These are phyloP conservation scores for Salix udensis DNA, from an alignment of 345 rosid species.

Conservation along the genomic window DNA sequence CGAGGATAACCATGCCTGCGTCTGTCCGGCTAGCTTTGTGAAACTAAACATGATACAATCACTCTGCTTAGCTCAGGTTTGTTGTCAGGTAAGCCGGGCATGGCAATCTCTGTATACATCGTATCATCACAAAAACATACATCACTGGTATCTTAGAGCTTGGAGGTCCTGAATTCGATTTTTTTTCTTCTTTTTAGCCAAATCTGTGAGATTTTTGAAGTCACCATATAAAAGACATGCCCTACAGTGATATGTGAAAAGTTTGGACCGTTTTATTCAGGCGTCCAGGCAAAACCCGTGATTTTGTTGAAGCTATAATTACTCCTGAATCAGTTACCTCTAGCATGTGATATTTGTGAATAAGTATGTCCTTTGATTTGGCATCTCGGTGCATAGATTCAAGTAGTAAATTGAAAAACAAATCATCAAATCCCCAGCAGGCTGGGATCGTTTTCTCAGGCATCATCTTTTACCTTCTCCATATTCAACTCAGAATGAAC, in stretches of 20 bases:
- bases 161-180: too few species aligned
- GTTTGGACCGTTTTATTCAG: neutral
- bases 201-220: too few species aligned
- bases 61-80: too few species aligned
- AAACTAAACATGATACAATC: too few species aligned
- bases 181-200: too few species aligned
- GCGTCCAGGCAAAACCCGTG: neutral
- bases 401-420: neutral
- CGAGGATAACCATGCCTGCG: neutral
- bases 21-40: neutral
- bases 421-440: neutral
- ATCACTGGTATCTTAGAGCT: too few species aligned
- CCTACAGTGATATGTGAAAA: neutral
- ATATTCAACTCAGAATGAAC: neutral
- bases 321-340: neutral
- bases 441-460: neutral
- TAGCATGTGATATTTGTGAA: neutral
- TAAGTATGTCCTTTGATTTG: neutral
- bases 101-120: neutral
- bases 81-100: neutral
- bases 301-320: neutral
- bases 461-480: neutral
- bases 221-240: too few species aligned
- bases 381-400: neutral
- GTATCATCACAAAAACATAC: too few species aligned